Percentiles rank a stretch among this genome's conserved stretches.
These are phyloP conservation scores for Petasospora rhodanensis DNA, from an alignment of 1,139 yeast genomes.

Conservation along the genomic window DNA sequence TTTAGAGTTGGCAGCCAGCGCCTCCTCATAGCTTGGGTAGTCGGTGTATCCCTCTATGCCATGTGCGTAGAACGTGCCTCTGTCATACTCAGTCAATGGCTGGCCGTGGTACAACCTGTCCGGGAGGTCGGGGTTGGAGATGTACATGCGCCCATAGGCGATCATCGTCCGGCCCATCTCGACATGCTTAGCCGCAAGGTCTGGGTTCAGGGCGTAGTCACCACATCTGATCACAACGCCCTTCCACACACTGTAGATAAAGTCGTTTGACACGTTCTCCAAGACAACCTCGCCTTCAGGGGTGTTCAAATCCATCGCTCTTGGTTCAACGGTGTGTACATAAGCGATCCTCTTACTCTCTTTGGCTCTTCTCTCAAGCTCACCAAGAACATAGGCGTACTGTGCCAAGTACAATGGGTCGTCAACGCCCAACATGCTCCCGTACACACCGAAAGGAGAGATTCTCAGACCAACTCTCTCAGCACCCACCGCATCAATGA, in stretches of 20 bases:
- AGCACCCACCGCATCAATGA: conserved; percentile 26
- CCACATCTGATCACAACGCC: conserved; percentile 39
- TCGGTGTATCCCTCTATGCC: conserved; percentile 29
- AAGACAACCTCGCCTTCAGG: too few relatives aligned
- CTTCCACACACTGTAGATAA: conserved; percentile 31
- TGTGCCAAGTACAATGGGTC: too few relatives aligned
- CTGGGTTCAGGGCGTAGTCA: conserved; percentile 28
- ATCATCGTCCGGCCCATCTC: too few relatives aligned
- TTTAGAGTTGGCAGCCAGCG: too few relatives aligned
- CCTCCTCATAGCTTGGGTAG: conserved; percentile 20
- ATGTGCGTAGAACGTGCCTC: conserved; percentile 34
- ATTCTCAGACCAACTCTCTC: conserved; percentile 29
- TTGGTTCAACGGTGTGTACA: conserved; percentile 44
- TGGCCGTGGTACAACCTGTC: conserved; percentile 39
- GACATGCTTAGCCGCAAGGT: conserved; percentile 19
- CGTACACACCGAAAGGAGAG: conserved; percentile 27
- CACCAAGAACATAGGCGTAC: too few relatives aligned
- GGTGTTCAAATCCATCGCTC: too few relatives aligned
- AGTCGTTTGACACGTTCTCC: conserved; percentile 25
- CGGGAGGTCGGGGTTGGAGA: conserved; percentile 48
- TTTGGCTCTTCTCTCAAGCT: conserved; percentile 27
- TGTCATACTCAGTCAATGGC: conserved; percentile 37
- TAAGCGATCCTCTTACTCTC: conserved; percentile 39
- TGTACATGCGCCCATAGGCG: conserved; percentile 44
- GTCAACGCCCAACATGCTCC: conserved; percentile 4